Base-by-base conservation (phyloP, 2,329 filamentous ascomycete genomes). In the Trichoderma koningii region DNA sequence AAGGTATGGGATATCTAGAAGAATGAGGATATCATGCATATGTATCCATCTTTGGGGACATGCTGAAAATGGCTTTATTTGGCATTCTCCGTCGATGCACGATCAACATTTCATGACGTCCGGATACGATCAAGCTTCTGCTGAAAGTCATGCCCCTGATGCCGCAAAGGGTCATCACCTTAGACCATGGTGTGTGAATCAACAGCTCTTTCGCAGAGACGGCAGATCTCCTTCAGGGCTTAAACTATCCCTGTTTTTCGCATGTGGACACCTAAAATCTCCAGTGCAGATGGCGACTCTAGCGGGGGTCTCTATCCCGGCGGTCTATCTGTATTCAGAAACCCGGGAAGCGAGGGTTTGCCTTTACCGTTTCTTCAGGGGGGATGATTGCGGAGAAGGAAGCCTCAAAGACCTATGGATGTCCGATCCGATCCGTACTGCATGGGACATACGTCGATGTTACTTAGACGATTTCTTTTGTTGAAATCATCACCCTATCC, bases 1-100 rank as follows among this genome's bases (percentile, higher is more conserved):
- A 34, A 59, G 42, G 1, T 21, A 44, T 10, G 28, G n/a, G 3
- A 48, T 38, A 48, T n/a, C 55, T 14, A 59, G 12, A 48, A 59
- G 14, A 59, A 5, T 59, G 55, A 26, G 55, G 55, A 38, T 59
- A 59, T 38, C 44, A 44, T 28, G 55, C 28, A 26, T 59, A 48
- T 4, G 55, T 14, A 45, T 59, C 17, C 9, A 48, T 0, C 7
- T 48, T 59, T 23, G 26, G 47, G 3, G 42, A 42, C 15, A 57
- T 17, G 5, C 42, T 57, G 7, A 7, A 30, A 10, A 48, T 3
- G 2, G 34, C n/a, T n/a, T n/a, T n/a, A n/a, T n/a, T n/a, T n/a
- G n/a, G n/a, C n/a, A n/a, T n/a, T n/a, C n/a, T n/a, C n/a, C n/a
- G n/a, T n/a, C n/a, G n/a, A n/a, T n/a, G n/a, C n/a, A n/a, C n/a